phyloP scores from a whole-genome alignment of 257 asterid genomes.

The Plantago major region DNA sequence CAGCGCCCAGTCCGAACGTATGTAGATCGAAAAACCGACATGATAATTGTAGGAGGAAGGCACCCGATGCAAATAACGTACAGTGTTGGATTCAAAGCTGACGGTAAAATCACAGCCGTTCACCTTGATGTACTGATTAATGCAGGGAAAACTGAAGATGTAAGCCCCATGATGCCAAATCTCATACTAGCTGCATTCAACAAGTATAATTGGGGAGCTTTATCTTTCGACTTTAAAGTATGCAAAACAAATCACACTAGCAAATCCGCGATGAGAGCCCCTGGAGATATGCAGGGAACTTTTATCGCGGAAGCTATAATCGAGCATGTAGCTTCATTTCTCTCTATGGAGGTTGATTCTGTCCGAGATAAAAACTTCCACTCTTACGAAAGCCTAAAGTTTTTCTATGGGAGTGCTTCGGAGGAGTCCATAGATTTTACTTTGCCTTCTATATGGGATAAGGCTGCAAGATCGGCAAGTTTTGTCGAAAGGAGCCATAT shows the following conservation, averaged over 20 bases:
- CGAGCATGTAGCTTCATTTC: slow-evolving; percentile 47
- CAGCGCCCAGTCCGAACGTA: slow-evolving; percentile 57
- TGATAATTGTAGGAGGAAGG: slow-evolving; percentile 71
- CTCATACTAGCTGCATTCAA: slow-evolving; percentile 32
- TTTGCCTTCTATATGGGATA: slow-evolving; percentile 56
- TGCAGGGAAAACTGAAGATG: slow-evolving; percentile 48
- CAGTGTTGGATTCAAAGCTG: slow-evolving; percentile 58
- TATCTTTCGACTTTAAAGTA: slow-evolving; percentile 53
- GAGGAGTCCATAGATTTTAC: slow-evolving; percentile 47
- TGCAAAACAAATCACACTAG: slow-evolving; percentile 63
- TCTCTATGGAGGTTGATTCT: slow-evolving; percentile 44
- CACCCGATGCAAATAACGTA: slow-evolving; percentile 72
- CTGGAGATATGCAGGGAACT: slow-evolving; percentile 67
- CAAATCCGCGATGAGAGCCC: slow-evolving; percentile 68
- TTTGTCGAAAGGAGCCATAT: slow-evolving; percentile 26
- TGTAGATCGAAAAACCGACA: slow-evolving; percentile 58
- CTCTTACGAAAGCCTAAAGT: slow-evolving; percentile 47
- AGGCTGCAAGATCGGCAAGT: slow-evolving; percentile 40
- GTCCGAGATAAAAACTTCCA: slow-evolving; percentile 51
- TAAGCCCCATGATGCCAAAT: slow-evolving; percentile 49
- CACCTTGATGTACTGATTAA: slow-evolving; percentile 55
- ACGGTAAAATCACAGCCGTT: slow-evolving; percentile 60
- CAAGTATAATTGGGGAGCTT: slow-evolving; percentile 64
- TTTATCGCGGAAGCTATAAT: slow-evolving; percentile 67
- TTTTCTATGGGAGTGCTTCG: slow-evolving; percentile 32